Evolutionary conservation across 345 rosid species (phyloP).

Genomic region (Gynandropsis gynandra): DNA sequence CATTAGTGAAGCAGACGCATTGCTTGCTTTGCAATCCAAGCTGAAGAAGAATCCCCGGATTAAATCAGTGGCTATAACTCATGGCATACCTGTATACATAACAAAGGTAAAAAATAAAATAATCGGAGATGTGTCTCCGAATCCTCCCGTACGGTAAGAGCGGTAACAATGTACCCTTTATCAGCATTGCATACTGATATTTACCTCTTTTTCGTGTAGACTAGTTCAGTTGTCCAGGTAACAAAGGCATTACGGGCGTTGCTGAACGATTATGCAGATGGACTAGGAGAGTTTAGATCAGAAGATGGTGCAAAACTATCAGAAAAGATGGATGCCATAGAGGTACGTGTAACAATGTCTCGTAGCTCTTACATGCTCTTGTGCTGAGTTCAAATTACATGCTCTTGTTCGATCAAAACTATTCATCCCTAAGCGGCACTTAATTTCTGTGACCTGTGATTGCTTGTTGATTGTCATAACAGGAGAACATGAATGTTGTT

Average conservation of each 20-base stretch:
- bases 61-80: slow-evolving; percentile 65
- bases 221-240: slow-evolving; percentile 70
- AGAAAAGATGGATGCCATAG: slow-evolving; percentile 74
- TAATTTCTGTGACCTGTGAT: too few relatives aligned
- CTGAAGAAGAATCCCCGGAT: slow-evolving; percentile 72
- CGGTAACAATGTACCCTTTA: background rate
- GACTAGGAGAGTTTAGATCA: slow-evolving; percentile 37
- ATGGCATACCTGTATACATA: slow-evolving; percentile 57
- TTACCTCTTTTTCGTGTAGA: slow-evolving; percentile 39
- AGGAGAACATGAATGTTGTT: too few relatives aligned
- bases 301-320: slow-evolving; percentile 41
- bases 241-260: slow-evolving; percentile 52
- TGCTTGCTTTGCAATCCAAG: slow-evolving; percentile 75
- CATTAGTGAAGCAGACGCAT: slow-evolving; percentile 74
- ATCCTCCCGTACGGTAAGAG: slow-evolving; percentile 43
- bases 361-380: background rate
- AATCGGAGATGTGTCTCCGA: background rate
- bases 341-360: slow-evolving; percentile 33
- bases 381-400: background rate
- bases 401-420: background rate
- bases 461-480: too few relatives aligned
- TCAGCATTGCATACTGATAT: slow-evolving; percentile 4
- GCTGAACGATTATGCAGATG: slow-evolving; percentile 44
- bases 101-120: slow-evolving; percentile 45
- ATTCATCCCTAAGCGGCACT: too few relatives aligned